These are phyloP conservation scores for Cystobasidiopsis lactophilus DNA, from an alignment of 768 basidiomycete species.

Conservation along the genomic window DNA sequence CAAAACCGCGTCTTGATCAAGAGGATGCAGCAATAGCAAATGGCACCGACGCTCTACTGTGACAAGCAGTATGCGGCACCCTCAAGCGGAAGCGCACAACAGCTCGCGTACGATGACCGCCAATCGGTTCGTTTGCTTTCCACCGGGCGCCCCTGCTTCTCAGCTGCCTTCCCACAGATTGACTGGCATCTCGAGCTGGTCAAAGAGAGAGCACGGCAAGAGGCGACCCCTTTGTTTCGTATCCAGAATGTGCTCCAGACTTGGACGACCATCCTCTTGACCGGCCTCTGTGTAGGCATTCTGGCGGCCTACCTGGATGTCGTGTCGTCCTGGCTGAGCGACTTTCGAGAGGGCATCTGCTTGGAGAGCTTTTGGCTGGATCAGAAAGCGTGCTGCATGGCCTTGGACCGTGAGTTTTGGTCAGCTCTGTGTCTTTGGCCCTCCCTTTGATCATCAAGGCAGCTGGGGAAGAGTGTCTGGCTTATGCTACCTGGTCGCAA, in stretches of 20 bases:
- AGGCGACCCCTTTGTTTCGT: no score
- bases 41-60: no score
- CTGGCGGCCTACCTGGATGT: slow-evolving; percentile 17
- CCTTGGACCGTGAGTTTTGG: slow-evolving; percentile 17
- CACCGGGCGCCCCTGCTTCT: no score
- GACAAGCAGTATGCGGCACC: no score
- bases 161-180: no score
- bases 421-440: not conserved
- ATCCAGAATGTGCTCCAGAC: not conserved
- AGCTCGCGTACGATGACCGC: no score
- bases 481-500: slow-evolving; percentile 15
- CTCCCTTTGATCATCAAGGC: not conserved
- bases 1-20: no score
- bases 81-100: no score
- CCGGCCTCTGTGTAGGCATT: slow-evolving; percentile 12
- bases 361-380: slow-evolving; percentile 19
- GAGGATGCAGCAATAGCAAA: no score
- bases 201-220: no score
- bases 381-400: slow-evolving; percentile 15
- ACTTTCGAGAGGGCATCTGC: slow-evolving; percentile 15
- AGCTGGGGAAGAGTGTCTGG: slow-evolving; percentile 11
- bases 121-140: no score
- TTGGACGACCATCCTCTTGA: slow-evolving; percentile 15
- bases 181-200: no score
- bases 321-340: slow-evolving; percentile 16